Evolutionary conservation across 306 rosid genomes (phyloP), one percentile per base, ranked within the genome.

Genomic region (Inga oerstediana): DNA sequence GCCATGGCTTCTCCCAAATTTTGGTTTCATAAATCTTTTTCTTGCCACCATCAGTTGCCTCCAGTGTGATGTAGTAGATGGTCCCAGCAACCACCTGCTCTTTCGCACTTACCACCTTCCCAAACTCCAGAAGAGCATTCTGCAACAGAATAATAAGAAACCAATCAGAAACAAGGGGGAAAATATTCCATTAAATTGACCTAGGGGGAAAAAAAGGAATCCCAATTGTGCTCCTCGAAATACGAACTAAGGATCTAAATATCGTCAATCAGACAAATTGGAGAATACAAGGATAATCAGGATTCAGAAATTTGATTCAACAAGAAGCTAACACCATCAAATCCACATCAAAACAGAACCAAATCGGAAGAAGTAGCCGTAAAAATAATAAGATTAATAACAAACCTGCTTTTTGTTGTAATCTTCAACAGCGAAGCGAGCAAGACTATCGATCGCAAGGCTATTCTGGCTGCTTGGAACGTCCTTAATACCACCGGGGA

Each of bases 1-100:
- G 51, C 94, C 93, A 91, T 73, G 85, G 48, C 84, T 83, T 89
- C 58, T 45, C 94, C 91, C 81, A 89, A 12, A 91, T 73, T 81
- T 84, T 84, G 19, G 92, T 76, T 82, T 89, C 91, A 81, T 84
- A 91, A 32, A 83, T 58, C 5, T 86, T 86, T 44, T 79, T 88
- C 45, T 74, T 79, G 34, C 71, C 90, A 35, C 89, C 90, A 88
- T 88, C 90, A 7, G 19, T 86, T 27, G 81, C 91, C 82, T 86
- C 93, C 72, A 91, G 43, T 10, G 87, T 89, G 11, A 91, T 84
- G 68, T 79, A 52, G 72, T 88, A 86, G 10, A 85, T 0, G 4
- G 64, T 77, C 0, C 94, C 93, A 12, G 89, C 7, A 81, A 91
- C 93, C 15, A 82, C 86, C 56, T 89, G 89, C 48, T 83, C 14